These are phyloP conservation scores for Pichia nakasei DNA, from an alignment of 805 yeast species.

Conservation along the genomic window DNA sequence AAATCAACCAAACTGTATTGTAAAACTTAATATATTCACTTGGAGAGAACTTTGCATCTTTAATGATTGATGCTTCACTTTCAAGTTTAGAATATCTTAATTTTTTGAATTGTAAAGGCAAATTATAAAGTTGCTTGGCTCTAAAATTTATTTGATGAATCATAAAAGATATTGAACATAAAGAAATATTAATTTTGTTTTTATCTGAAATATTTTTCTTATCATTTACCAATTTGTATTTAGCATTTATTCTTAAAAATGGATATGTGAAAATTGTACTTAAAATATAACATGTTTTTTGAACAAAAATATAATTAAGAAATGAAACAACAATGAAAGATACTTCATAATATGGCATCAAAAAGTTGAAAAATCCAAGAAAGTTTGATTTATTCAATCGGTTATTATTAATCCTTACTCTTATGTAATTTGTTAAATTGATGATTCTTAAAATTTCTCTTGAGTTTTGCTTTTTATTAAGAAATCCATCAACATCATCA, in stretches of 20 bases:
- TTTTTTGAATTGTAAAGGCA: slow-evolving; percentile 71
- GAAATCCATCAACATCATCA: neutral
- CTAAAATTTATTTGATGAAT: slow-evolving; percentile 76
- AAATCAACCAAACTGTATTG: slow-evolving; percentile 80
- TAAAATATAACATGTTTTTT: slow-evolving; percentile 7
- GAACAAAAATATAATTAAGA: slow-evolving; percentile 5
- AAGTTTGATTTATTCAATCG: neutral
- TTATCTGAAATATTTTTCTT: neutral
- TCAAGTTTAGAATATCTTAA: slow-evolving; percentile 31
- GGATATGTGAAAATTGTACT: slow-evolving; percentile 12
- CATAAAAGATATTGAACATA: slow-evolving; percentile 23
- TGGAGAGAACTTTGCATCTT: slow-evolving; percentile 30
- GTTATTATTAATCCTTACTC: slow-evolving; percentile 14
- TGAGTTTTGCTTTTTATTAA: slow-evolving; percentile 11
- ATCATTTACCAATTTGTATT: neutral
- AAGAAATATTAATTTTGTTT: slow-evolving; percentile 3
- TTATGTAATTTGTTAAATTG: slow-evolving; percentile 23
- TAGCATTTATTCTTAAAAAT: slow-evolving; percentile 3
- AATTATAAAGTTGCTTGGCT: slow-evolving; percentile 62
- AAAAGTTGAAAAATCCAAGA: neutral
- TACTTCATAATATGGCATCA: neutral
- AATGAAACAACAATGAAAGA: neutral
- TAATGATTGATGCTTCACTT: slow-evolving; percentile 31
- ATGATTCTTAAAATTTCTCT: slow-evolving; percentile 22
- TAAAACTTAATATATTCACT: slow-evolving; percentile 69